Evolutionary conservation across 345 rosid species (phyloP), one percentile per base, ranked within the genome.

Genomic region (Erysimum cheiranthoides): DNA sequence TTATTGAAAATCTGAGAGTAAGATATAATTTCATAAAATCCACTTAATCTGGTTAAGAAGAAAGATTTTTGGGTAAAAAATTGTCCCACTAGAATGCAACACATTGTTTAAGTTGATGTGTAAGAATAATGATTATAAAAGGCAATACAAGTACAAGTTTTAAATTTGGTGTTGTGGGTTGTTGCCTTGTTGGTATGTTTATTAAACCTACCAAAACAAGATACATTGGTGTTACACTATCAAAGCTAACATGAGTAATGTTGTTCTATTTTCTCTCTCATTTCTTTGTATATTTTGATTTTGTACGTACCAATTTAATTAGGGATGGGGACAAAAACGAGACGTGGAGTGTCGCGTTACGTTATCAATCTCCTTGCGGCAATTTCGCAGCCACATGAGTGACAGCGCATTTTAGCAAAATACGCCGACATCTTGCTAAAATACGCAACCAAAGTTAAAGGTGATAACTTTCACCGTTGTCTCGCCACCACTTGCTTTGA

Each of bases 301-400:
- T 64, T 4, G 42, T 60, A 42, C 46, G 10, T 27, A 35, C 3
- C 27, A 40, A 59, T 35, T 63, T 47, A 50, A 49, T 61, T 21
- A 11, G 6, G 50, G 17, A 70, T 35, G 46, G 31, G 17, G 36
- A 25, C 39, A 54, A 31, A 47, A 52, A 68, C 32, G 75, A 76
- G 80, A 76, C 80, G 75, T 76, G 75, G 75, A 62, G 70, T 70
- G 10, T 54, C 66, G 59, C 71, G 72, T 57, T 70, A 70, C 80
- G 72, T 64, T 64, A 71, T 30, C 60, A 64, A 40, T 47, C 61
- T 70, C 53, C 16, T 53, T 53, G 67, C 71, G 45, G 61, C 80
- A 71, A 57, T 9, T 6, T 77, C 39, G 31, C 52, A 65, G 42
- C 81, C 81, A 78, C 81, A 77, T 60, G 64, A 47, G 31, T 0